Percentiles rank a stretch among this genome's conserved stretches.
phyloP scores from a whole-genome alignment of 139 green algal genomes.

The Pleodorina starrii region DNA sequence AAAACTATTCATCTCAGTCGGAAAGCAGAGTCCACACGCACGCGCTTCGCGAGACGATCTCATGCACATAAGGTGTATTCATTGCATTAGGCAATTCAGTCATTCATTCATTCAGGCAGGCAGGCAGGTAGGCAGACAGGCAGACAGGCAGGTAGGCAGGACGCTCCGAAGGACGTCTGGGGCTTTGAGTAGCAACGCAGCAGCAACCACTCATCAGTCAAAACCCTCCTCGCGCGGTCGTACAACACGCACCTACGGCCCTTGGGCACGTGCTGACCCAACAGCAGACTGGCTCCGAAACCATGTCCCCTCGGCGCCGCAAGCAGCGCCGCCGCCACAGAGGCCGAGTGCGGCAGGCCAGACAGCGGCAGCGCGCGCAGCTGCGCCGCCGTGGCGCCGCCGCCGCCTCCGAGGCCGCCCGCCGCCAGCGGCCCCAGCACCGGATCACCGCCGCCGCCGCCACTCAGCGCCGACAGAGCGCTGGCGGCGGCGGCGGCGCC shows the following conservation, averaged over 20 bases:
- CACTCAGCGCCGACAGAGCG: background rate
- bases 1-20: too few species aligned
- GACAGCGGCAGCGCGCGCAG: background rate
- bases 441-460: background rate
- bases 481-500: background rate
- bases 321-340: background rate
- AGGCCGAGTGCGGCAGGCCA: background rate
- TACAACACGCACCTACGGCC: background rate
- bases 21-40: too few species aligned
- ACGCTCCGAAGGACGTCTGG: too few species aligned
- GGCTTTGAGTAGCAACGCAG: too few species aligned
- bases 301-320: background rate
- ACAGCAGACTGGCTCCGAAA: background rate
- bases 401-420: background rate
- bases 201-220: too few species aligned
- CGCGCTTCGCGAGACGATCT: too few species aligned
- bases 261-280: conserved; percentile 7
- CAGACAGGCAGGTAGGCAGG: too few species aligned
- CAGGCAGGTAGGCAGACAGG: too few species aligned
- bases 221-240: too few species aligned
- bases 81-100: too few species aligned
- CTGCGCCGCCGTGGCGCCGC: background rate
- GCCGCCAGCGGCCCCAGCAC: background rate
- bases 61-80: too few species aligned
- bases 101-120: too few species aligned